Evolutionary conservation across 371 early-diverging fungal genomes (phyloP).

Genomic region (Circinella minor): DNA sequence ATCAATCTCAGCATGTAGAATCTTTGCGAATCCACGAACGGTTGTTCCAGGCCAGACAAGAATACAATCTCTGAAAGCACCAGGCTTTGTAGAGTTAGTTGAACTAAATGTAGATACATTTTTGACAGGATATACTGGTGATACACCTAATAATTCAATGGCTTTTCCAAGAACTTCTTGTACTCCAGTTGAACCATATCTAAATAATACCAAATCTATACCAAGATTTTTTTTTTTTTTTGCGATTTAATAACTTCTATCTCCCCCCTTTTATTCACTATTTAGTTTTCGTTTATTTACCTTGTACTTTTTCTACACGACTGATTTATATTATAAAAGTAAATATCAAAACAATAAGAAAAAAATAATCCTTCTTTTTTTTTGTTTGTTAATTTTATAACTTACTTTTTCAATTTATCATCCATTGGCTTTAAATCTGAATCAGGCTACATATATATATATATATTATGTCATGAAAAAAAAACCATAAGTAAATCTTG

Average conservation of each 20-base stretch:
- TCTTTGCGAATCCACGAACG: conserved; percentile 73
- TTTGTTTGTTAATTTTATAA: background rate
- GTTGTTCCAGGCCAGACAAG: conserved; percentile 73
- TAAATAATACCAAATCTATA: conserved; percentile 74
- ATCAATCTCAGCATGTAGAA: conserved; percentile 70
- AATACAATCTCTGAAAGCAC: conserved; percentile 75
- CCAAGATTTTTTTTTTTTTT: background rate
- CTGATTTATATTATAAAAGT: conserved; percentile 16
- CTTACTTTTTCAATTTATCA: conserved; percentile 61
- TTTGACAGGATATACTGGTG: conserved; percentile 79
- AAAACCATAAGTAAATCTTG: too few species aligned
- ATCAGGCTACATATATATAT: conserved; percentile 34
- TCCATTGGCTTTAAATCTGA: conserved; percentile 63
- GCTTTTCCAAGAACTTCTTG: conserved; percentile 67
- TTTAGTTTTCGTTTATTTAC: background rate
- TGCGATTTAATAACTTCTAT: background rate
- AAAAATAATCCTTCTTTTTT: background rate
- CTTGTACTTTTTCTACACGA: conserved; percentile 75
- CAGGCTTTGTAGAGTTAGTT: conserved; percentile 35
- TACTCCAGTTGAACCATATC: conserved; percentile 81
- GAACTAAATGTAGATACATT: conserved; percentile 67
- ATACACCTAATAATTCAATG: conserved; percentile 64
- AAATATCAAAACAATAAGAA: background rate
- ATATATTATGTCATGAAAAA: background rate
- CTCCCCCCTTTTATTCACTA: background rate